phyloP scores from a whole-genome alignment of 148 eudicot genomes.

The Vaccinium darrowii region DNA sequence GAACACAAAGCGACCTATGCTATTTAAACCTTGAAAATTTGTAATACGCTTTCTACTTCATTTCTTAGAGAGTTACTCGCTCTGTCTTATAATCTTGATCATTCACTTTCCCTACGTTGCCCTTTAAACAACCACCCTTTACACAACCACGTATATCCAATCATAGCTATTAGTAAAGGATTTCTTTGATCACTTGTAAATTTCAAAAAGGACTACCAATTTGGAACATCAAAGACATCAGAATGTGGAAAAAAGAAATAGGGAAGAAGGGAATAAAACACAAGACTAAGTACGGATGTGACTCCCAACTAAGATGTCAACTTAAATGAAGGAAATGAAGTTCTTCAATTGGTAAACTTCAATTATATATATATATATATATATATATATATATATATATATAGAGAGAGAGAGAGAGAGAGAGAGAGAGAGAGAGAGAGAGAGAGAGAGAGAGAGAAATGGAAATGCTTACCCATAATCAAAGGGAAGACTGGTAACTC shows the following conservation, averaged over 20 bases:
- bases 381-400: no score
- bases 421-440: no score
- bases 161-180: background rate
- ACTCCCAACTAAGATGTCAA: background rate
- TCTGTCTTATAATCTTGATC: background rate
- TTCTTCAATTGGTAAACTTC: background rate
- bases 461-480: background rate
- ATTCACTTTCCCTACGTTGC: background rate
- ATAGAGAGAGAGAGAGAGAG: no score
- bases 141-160: background rate
- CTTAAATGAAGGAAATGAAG: background rate
- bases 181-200: background rate
- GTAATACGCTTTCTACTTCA: background rate
- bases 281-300: background rate
- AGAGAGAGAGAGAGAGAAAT: no score
- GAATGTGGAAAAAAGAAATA: no score
- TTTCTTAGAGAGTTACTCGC: background rate
- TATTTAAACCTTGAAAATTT: background rate
- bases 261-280: background rate
- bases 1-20: background rate
- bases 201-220: background rate
- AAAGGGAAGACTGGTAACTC: background rate
- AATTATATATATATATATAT: no score
- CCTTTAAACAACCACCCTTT: background rate
- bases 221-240: background rate